Conservation (phyloP, 345 rosid genomes). For the Theobroma cacao region DNA sequence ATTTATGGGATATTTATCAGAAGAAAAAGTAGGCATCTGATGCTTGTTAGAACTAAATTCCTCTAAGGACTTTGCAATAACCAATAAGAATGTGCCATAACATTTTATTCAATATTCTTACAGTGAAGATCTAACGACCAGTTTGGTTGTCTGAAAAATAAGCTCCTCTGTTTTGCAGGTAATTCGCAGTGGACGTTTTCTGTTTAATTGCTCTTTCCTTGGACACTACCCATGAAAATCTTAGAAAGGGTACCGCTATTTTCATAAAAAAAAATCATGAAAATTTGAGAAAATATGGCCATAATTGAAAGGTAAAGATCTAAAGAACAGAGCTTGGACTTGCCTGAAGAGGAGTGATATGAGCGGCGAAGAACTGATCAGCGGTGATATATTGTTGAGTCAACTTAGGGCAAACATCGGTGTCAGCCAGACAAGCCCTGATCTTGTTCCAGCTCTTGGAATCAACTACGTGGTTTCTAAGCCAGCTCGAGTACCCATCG, state of each 20-base stretch:
- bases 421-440: constrained; percentile 65
- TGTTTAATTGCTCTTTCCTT: background rate
- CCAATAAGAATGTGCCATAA: background rate
- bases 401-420: constrained; percentile 62
- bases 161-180: background rate
- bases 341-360: constrained; percentile 81
- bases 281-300: background rate
- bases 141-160: background rate
- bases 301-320: background rate
- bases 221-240: background rate
- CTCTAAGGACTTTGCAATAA: background rate
- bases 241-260: background rate
- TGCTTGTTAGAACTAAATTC: background rate
- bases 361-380: constrained; percentile 67
- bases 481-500: constrained; percentile 70
- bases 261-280: background rate
- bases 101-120: background rate
- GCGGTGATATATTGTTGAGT: constrained; percentile 48
- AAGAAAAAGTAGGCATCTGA: background rate
- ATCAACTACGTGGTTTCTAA: constrained; percentile 57
- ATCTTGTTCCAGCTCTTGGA: constrained; percentile 63
- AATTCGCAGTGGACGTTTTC: background rate
- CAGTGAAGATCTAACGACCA: background rate
- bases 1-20: background rate
- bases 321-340: constrained; percentile 12